Evolutionary conservation across 78 protist genomes (phyloP).

Genomic region (Chrysochromulina tobinii): DNA sequence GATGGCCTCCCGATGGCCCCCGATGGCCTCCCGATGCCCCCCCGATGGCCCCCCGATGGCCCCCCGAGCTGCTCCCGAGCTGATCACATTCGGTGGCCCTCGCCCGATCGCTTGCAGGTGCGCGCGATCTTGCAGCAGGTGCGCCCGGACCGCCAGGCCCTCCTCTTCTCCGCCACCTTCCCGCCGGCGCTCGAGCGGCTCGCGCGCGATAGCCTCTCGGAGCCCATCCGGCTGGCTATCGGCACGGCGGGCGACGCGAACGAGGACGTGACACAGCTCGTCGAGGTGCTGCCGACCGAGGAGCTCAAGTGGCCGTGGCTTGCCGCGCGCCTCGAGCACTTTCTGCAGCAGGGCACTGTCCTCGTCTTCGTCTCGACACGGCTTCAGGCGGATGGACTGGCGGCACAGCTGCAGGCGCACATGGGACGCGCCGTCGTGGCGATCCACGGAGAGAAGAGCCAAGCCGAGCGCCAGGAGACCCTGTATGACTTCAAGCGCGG

Average conservation of each 20-base stretch:
- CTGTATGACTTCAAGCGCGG: slow-evolving; percentile 54
- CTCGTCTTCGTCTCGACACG: slow-evolving; percentile 65
- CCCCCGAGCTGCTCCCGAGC: no score
- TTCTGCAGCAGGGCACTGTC: slow-evolving; percentile 40
- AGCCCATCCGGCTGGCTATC: slow-evolving; percentile 62
- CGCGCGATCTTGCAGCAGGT: slow-evolving; percentile 30
- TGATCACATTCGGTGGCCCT: no score
- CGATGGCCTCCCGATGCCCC: no score
- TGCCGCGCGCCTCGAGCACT: not conserved
- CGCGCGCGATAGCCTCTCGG: slow-evolving; percentile 58
- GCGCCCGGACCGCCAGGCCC: slow-evolving; percentile 80
- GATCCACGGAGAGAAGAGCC: slow-evolving; percentile 79
- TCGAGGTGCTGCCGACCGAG: slow-evolving; percentile 41
- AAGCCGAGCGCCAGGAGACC: slow-evolving; percentile 55
- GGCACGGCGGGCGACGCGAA: slow-evolving; percentile 76
- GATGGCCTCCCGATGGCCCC: no score
- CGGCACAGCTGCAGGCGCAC: not conserved
- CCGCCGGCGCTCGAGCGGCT: slow-evolving; percentile 61
- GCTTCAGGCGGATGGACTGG: not conserved
- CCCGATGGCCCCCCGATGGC: no score
- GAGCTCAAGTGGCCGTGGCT: slow-evolving; percentile 73
- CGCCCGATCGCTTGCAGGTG: no score
- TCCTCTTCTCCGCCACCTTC: slow-evolving; percentile 88
- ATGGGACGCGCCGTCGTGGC: slow-evolving; percentile 23
- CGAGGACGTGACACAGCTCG: slow-evolving; percentile 69